These are phyloP conservation scores for Physaria fendleri DNA, from an alignment of 345 rosid species.

Conservation along the genomic window DNA sequence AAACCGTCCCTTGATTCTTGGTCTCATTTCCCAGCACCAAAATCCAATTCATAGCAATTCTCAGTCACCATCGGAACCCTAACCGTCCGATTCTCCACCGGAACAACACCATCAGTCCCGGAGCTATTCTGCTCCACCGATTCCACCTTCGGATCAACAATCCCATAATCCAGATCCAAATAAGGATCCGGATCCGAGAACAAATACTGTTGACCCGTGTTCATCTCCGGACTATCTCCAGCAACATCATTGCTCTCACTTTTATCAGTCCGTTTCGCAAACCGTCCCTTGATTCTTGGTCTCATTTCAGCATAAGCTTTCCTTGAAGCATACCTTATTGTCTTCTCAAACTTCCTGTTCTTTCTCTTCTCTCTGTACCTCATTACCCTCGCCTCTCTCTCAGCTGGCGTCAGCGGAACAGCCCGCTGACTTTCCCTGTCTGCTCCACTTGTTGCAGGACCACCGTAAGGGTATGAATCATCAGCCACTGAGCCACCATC, in stretches of 20 bases:
- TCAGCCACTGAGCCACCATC: constrained; percentile 64
- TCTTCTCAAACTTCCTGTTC: constrained; percentile 94
- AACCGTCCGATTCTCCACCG: constrained; percentile 42
- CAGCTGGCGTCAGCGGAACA: constrained; percentile 60
- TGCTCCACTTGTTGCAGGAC: constrained; percentile 22
- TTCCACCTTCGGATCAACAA: constrained; percentile 56
- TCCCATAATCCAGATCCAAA: constrained; percentile 61
- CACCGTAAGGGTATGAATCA: constrained; percentile 47
- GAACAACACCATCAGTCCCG: constrained; percentile 83
- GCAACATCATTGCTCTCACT: too few species aligned
- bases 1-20: constrained; percentile 86
- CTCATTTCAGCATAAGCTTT: constrained; percentile 97
- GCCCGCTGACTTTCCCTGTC: constrained; percentile 47
- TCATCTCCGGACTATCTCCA: constrained; percentile 51
- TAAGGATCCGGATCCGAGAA: constrained; percentile 73
- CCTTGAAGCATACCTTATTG: constrained; percentile 82
- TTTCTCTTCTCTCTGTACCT: constrained; percentile 99
- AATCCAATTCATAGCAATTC: constrained; percentile 54
- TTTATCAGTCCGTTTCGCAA: too few species aligned
- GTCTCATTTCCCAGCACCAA: constrained; percentile 83
- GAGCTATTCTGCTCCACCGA: constrained; percentile 66
- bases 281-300: too few species aligned
- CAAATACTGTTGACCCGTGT: constrained; percentile 53
- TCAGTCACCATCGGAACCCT: constrained; percentile 39
- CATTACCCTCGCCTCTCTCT: constrained; percentile 85